These are phyloP conservation scores for Salvia rosmarinus DNA, from an alignment of 257 asterid genomes.

Conservation along the genomic window DNA sequence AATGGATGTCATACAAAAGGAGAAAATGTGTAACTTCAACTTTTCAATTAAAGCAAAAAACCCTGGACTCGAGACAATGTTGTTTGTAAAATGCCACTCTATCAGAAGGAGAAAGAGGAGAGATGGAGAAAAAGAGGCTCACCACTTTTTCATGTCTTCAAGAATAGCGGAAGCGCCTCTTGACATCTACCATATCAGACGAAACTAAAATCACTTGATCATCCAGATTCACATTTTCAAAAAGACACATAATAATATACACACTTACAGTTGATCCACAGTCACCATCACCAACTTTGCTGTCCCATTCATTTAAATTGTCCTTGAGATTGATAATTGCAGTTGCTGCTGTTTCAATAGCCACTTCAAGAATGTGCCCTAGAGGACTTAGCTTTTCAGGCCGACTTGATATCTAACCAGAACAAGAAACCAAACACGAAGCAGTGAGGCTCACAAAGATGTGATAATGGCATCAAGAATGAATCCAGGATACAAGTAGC, in stretches of 20 bases:
- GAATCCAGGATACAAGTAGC: slow-evolving; percentile 26
- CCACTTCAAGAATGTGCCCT: slow-evolving; percentile 75
- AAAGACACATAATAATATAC: slow-evolving; percentile 23
- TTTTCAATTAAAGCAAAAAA: too few relatives aligned
- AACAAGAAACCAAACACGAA: slow-evolving; percentile 37
- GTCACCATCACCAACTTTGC: slow-evolving; percentile 98
- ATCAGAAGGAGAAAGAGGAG: slow-evolving; percentile 21
- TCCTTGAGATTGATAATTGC: slow-evolving; percentile 68
- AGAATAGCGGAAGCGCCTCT: slow-evolving; percentile 91
- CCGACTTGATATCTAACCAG: slow-evolving; percentile 60
- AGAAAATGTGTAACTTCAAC: too few relatives aligned
- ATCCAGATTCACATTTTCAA: slow-evolving; percentile 24
- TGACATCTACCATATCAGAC: slow-evolving; percentile 63
- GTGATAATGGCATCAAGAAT: slow-evolving; percentile 28
- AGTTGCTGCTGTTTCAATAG: slow-evolving; percentile 89
- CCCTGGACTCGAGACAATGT: too few relatives aligned
- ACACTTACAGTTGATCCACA: slow-evolving; percentile 95
- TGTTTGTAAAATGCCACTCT: background rate
- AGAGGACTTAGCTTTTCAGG: slow-evolving; percentile 65
- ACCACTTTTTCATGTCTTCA: slow-evolving; percentile 83
- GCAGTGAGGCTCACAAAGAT: slow-evolving; percentile 21
- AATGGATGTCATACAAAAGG: background rate
- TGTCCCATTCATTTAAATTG: slow-evolving; percentile 88
- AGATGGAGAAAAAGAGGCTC: slow-evolving; percentile 37
- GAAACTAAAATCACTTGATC: slow-evolving; percentile 20